Evolutionary conservation across 768 basidiomycete species (phyloP), one percentile per base, ranked within the genome.

Genomic region (Rickenella mellea): DNA sequence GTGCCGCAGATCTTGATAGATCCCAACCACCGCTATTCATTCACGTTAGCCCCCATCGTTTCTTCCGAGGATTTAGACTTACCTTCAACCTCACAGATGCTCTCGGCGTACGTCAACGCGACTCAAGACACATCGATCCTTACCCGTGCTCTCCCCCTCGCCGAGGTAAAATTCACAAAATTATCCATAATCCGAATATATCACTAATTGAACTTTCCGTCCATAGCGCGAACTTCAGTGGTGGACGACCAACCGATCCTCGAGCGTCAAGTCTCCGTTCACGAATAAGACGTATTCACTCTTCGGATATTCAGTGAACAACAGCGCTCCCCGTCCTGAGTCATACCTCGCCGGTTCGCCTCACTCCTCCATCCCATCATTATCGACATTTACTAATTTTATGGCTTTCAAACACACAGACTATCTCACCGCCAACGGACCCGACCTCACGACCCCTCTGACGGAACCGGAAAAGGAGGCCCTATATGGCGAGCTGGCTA

Each of bases 11-110:
- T 61, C 60, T 94, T 48, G 73, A 93, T 53, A 77, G 93, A 44
- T 93, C 89, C n/a, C 90, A 94, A 54, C 91, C 91, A 11, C 92
- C 92, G 4, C 55, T 94, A 24, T 94, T 94, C 64, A 77, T 85
- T 42, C 80, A 80, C 52, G 85, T 83, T 44, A 42, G 70, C 33
- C 1, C 5, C 30, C 37, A 22, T 15, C 7, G 22, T 35, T 17
- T 32, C 4, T 6, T 5, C 17, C 4, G 26, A 24, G 30, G 31
- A 12, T 31, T 15, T 20, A 14, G 21, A n/a, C 27, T 14, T 27
- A 41, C 39, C 15, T 39, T 25, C 14, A 12, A 5, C 27, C 24
- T 14, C 35, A 17, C 50, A 91, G 83, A 96, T 97, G 91, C 67
- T 97, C 21, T 69, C 74, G n/a, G 74, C 77, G n/a, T 96, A 97